These are phyloP conservation scores for Colletotrichum agaves DNA, from an alignment of 2,329 filamentous ascomycete species.

Conservation along the genomic window DNA sequence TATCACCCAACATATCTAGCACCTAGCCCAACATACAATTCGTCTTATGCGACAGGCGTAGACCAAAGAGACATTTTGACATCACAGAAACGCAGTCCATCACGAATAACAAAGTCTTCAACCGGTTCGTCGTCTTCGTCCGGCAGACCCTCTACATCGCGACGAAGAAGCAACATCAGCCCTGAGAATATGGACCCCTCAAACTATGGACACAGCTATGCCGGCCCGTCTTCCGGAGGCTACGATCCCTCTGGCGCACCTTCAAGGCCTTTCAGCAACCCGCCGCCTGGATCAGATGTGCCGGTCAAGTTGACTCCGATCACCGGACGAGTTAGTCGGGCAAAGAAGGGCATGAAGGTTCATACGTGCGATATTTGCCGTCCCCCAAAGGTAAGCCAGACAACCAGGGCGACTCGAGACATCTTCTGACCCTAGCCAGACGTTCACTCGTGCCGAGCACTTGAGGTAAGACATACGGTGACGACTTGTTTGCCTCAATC, in stretches of 20 bases:
- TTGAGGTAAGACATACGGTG: constrained; percentile 57
- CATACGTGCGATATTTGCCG: constrained; percentile 64
- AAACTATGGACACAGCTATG: constrained; percentile 39
- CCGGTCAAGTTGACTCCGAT: constrained; percentile 66
- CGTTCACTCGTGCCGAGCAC: constrained; percentile 71
- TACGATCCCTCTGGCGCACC: constrained; percentile 43
- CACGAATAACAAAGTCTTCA: constrained; percentile 46
- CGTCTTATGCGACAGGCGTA: constrained; percentile 53
- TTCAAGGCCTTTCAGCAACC: constrained; percentile 55
- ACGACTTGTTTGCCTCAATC: neutral
- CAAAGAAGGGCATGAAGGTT: constrained; percentile 69
- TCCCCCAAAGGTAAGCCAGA: constrained; percentile 58
- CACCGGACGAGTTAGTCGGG: constrained; percentile 66
- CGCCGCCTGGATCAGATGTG: constrained; percentile 47
- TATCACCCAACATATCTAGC: constrained; percentile 46
- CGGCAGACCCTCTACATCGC: constrained; percentile 38
- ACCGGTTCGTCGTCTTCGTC: constrained; percentile 41
- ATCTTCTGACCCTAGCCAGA: constrained; percentile 51
- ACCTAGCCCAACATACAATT: constrained; percentile 47
- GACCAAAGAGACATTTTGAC: constrained; percentile 46
- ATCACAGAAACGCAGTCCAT: constrained; percentile 50
- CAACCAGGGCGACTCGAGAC: neutral
- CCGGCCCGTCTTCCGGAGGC: constrained; percentile 42
- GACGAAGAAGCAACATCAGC: constrained; percentile 58
- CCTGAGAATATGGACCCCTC: constrained; percentile 61